Conservation (phyloP, 1,284 basidiomycete genomes). For the Ceratobasidium sp. region DNA sequence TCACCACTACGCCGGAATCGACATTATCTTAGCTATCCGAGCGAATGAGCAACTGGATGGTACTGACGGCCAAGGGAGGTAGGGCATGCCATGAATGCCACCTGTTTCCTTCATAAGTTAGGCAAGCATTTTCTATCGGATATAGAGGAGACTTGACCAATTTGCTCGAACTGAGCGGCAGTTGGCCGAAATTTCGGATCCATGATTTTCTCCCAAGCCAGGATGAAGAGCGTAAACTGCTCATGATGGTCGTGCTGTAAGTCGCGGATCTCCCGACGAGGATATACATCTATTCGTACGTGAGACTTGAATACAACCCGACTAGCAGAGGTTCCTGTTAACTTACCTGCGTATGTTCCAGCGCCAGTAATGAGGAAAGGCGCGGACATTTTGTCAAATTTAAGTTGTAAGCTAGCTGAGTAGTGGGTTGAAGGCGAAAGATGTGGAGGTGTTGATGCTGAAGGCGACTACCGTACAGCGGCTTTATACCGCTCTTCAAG, state of each 20-base stretch:
- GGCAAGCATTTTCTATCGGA: neutral
- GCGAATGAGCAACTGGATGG: neutral
- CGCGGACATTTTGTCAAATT: neutral
- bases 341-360: no score
- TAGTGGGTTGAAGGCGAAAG: neutral
- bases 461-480: neutral
- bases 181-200: slow-evolving; percentile 22
- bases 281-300: neutral
- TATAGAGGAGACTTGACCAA: neutral
- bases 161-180: slow-evolving; percentile 27
- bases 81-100: slow-evolving; percentile 46
- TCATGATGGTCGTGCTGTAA: slow-evolving; percentile 40
- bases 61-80: slow-evolving; percentile 44
- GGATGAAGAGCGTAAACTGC: slow-evolving; percentile 46
- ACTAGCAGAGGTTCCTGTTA: no score
- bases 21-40: neutral
- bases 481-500: no score
- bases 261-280: slow-evolving; percentile 40
- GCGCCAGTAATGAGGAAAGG: neutral
- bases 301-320: neutral
- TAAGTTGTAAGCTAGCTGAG: neutral
- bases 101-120: neutral
- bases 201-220: slow-evolving; percentile 17
- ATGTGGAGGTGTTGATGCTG: neutral
- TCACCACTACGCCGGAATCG: slow-evolving; percentile 1